Percentiles rank a stretch among this genome's conserved stretches.
These are phyloP conservation scores for Parathielavia hyrcaniae DNA, from an alignment of 495 filamentous ascomycete genomes.

Conservation along the genomic window DNA sequence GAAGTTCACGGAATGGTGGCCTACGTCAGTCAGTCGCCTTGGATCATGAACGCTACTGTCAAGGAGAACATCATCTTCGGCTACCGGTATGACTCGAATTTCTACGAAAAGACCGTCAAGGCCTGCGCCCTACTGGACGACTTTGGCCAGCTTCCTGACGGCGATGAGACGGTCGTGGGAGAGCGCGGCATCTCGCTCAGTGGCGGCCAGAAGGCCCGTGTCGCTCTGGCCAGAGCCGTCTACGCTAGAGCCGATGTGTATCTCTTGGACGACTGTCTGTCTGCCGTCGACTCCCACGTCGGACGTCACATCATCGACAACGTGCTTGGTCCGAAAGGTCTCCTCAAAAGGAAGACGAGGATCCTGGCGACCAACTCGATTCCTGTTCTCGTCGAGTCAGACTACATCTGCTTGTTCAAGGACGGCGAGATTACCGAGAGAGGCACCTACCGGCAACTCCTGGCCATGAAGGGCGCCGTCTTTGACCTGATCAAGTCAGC, in stretches of 20 bases:
- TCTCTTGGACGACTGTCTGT: conserved; percentile 86
- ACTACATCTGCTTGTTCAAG: conserved; percentile 76
- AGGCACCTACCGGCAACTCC: conserved; percentile 81
- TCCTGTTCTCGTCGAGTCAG: conserved; percentile 73
- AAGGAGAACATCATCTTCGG: conserved; percentile 97
- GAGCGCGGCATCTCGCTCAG: conserved; percentile 96
- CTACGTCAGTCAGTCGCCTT: conserved; percentile 86
- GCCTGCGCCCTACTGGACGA: conserved; percentile 91
- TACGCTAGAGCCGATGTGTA: conserved; percentile 98
- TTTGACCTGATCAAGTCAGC: conserved; percentile 75
- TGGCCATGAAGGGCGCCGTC: conserved; percentile 91
- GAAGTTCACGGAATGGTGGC: conserved; percentile 72
- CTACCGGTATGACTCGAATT: conserved; percentile 86
- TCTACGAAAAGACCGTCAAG: conserved; percentile 90
- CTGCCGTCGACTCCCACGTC: conserved; percentile 96
- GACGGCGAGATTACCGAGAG: conserved; percentile 79
- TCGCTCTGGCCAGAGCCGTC: conserved; percentile 92
- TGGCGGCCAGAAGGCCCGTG: conserved; percentile 90
- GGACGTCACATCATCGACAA: conserved; percentile 90
- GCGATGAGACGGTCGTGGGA: conserved; percentile 93
- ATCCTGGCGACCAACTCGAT: conserved; percentile 96
- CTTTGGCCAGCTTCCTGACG: conserved; percentile 87
- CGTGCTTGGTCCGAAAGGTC: conserved; percentile 78
- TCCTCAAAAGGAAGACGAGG: conserved; percentile 80
- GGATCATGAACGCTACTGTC: conserved; percentile 98